Evolutionary conservation across 2,329 filamentous ascomycete species (phyloP).

Genomic region (Fusarium piperis): DNA sequence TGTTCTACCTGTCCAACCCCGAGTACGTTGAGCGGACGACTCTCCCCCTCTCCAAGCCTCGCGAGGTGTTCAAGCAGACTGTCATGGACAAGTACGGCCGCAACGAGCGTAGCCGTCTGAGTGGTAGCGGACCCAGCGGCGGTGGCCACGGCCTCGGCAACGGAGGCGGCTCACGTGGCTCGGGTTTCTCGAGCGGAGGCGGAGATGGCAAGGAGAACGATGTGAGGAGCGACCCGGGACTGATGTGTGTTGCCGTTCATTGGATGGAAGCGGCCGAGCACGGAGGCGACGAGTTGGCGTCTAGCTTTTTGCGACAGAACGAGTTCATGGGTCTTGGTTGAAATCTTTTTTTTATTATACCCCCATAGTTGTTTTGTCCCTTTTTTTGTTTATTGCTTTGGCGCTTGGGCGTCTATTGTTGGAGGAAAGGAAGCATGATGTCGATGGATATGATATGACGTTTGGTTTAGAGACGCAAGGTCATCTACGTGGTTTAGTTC

Average conservation of each 20-base stretch:
- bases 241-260: constrained; percentile 94
- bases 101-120: constrained; percentile 42
- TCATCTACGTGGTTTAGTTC: constrained; percentile 1
- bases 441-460: constrained; percentile 4
- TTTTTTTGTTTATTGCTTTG: constrained; percentile 14
- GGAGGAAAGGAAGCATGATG: background rate
- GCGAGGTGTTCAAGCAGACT: constrained; percentile 90
- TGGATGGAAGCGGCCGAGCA: constrained; percentile 94
- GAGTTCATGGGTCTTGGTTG: constrained; percentile 51
- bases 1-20: constrained; percentile 92
- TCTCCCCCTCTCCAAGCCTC: constrained; percentile 82
- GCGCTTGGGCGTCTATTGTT: constrained; percentile 26
- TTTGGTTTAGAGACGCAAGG: constrained; percentile 14
- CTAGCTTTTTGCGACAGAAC: constrained; percentile 80
- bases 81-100: constrained; percentile 77
- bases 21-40: constrained; percentile 84
- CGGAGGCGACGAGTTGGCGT: constrained; percentile 87
- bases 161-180: constrained; percentile 36
- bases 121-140: constrained; percentile 31
- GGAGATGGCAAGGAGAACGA: constrained; percentile 54
- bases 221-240: constrained; percentile 79
- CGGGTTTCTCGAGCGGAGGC: constrained; percentile 33
- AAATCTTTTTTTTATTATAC: constrained; percentile 38
- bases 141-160: constrained; percentile 38
- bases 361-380: constrained; percentile 31